phyloP scores from a whole-genome alignment of 305 asterid genomes.

The Withania somnifera region DNA sequence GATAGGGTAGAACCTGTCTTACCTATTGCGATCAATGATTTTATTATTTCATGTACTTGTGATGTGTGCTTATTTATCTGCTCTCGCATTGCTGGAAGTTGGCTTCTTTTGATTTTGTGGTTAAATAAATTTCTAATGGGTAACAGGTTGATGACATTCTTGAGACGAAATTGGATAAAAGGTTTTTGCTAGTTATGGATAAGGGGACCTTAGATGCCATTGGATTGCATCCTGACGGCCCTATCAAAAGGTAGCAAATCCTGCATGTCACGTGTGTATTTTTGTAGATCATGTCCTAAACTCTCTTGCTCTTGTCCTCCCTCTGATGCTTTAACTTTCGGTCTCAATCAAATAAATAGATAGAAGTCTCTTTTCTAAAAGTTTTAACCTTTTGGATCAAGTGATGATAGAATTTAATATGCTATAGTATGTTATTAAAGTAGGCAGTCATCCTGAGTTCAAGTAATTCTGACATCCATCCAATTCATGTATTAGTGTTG shows the following conservation, averaged over 20 bases:
- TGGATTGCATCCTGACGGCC: slow-evolving; percentile 96
- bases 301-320: background rate
- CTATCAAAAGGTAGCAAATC: slow-evolving; percentile 58
- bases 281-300: background rate
- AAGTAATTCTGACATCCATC: background rate
- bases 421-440: background rate
- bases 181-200: slow-evolving; percentile 80
- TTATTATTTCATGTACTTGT: background rate
- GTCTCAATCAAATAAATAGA: background rate
- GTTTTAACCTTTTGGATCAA: background rate
- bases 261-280: background rate
- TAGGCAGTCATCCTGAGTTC: background rate
- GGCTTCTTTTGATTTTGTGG: background rate
- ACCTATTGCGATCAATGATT: background rate
- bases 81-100: slow-evolving; percentile 1
- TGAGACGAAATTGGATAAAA: slow-evolving; percentile 72
- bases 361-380: background rate
- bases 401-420: background rate
- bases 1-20: background rate
- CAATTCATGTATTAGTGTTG: background rate
- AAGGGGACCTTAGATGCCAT: slow-evolving; percentile 97
- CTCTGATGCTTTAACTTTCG: background rate
- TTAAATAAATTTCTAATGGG: slow-evolving; percentile 4
- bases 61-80: background rate
- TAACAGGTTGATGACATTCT: slow-evolving; percentile 89